Percentiles rank a stretch among this genome's conserved stretches.
These are phyloP conservation scores for Teunomyces kruisii DNA, from an alignment of 805 yeast species.

Conservation along the genomic window DNA sequence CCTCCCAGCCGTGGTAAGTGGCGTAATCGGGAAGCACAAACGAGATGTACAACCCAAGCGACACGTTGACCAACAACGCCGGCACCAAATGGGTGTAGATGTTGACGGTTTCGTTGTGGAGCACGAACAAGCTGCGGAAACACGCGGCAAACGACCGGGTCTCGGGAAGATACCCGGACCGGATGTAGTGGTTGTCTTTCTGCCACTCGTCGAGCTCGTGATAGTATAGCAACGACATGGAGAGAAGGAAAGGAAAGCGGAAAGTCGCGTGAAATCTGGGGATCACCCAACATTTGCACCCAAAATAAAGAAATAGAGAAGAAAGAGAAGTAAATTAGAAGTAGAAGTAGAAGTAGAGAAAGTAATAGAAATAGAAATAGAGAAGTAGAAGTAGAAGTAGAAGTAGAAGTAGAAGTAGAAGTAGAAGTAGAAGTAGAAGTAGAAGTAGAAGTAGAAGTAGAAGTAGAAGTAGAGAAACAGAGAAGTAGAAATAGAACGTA, in stretches of 20 bases:
- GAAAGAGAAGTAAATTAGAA: no score
- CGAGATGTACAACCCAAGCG: constrained; percentile 24
- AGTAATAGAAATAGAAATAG: no score
- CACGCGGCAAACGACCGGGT: constrained; percentile 49
- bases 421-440: no score
- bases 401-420: no score
- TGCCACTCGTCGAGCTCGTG: constrained; percentile 73
- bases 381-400: no score
- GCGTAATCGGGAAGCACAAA: constrained; percentile 24
- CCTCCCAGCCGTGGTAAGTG: constrained; percentile 41
- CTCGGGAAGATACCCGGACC: constrained; percentile 62
- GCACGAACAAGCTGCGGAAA: constrained; percentile 47
- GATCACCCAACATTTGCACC: background rate
- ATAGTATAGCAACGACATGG: constrained; percentile 30
- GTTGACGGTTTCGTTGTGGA: constrained; percentile 74
- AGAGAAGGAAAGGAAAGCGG: background rate
- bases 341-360: no score
- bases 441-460: no score
- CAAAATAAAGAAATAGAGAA: no score
- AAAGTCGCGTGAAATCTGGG: no score
- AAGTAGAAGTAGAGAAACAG: no score
- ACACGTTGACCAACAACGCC: constrained; percentile 26
- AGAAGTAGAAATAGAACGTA: no score
- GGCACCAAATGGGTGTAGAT: constrained; percentile 67
- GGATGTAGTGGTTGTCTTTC: constrained; percentile 66